Conservation (phyloP, 495 filamentous ascomycete genomes). For the Pyrenula massariospora region DNA sequence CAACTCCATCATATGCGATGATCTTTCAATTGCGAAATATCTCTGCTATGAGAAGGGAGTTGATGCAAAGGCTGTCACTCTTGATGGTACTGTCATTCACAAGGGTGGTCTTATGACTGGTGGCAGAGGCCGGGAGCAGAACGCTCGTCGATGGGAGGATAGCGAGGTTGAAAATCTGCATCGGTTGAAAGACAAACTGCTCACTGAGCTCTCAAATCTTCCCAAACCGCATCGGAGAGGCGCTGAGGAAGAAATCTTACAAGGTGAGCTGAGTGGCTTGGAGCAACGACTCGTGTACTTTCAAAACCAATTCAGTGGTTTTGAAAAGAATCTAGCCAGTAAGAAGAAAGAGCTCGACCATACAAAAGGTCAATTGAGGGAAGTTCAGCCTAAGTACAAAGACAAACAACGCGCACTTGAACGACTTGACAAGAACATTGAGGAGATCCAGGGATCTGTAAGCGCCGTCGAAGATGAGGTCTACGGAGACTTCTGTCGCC, state of each 20-base stretch:
- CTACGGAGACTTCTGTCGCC: conserved; percentile 75
- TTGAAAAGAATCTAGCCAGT: conserved; percentile 74
- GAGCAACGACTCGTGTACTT: conserved; percentile 62
- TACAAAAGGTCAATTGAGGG: conserved; percentile 54
- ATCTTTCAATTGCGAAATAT: conserved; percentile 69
- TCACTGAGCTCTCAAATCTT: conserved; percentile 60
- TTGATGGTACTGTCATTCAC: conserved; percentile 89
- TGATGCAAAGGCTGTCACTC: conserved; percentile 84
- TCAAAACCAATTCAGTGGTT: conserved; percentile 64
- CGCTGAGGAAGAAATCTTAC: conserved; percentile 66
- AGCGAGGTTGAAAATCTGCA: conserved; percentile 73
- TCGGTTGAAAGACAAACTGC: conserved; percentile 57
- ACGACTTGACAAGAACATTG: conserved; percentile 50
- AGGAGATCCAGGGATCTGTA: conserved; percentile 64
- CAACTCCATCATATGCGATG: conserved; percentile 91
- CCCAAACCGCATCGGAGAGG: conserved; percentile 62
- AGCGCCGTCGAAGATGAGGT: conserved; percentile 79
- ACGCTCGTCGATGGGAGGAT: conserved; percentile 78
- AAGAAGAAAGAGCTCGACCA: conserved; percentile 76
- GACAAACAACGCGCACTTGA: conserved; percentile 58
- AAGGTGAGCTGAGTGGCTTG: conserved; percentile 71
- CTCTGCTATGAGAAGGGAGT: conserved; percentile 78
- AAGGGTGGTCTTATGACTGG: conserved; percentile 98
- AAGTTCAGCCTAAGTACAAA: conserved; percentile 66
- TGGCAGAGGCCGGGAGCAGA: conserved; percentile 64